Evolutionary conservation across 2,329 filamentous ascomycete species (phyloP), one percentile per base, ranked within the genome.

Genomic region (Bipolaris sorokiniana): DNA sequence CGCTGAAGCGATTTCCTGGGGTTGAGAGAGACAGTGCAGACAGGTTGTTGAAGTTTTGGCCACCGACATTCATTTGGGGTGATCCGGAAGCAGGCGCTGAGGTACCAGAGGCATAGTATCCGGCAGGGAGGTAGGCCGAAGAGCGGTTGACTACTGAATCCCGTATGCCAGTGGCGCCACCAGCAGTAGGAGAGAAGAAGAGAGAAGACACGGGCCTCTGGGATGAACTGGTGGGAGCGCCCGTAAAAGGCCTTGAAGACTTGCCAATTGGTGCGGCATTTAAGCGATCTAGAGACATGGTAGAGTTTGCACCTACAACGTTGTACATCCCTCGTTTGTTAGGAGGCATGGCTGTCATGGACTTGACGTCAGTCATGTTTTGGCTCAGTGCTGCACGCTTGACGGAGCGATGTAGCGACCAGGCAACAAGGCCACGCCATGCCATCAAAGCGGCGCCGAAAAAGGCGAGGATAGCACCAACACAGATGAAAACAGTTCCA

Each of bases 121-220:
- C 94, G 3, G 94, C 89, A 15, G 94, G 94, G 18, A 97, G 83
- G 73, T 94, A 96, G n/a, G 83, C 82, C 1, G 91, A 96, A 57
- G 85, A 86, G 51, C 93, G 88, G 62, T 85, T 85, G 42, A 78
- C 79, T 44, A 80, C 79, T 31, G 69, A 71, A 48, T 74, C 65
- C 37, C 82, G 78, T 59, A 79, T 80, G 55, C 82, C 81, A 7
- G 85, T 79, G 6, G 71, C 65, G 22, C 72, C 71, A 37, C 85
- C 86, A 1, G 93, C 93, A 0, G 95, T 98, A 0, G 95, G 95
- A 7, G 92, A 97, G 81, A 97, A 99, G 84, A 99, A 99, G 15
- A 98, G 83, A 61, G 89, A 91, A 44, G 67, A 71, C 34, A 65
- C 64, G 23, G 58, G 61, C 56, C 63, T 72, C 67, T 72, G 68